Percentiles rank a stretch among this genome's conserved stretches.
Conservation (phyloP, 2,329 filamentous ascomycete species). For the Cladorrhinum sp. region DNA sequence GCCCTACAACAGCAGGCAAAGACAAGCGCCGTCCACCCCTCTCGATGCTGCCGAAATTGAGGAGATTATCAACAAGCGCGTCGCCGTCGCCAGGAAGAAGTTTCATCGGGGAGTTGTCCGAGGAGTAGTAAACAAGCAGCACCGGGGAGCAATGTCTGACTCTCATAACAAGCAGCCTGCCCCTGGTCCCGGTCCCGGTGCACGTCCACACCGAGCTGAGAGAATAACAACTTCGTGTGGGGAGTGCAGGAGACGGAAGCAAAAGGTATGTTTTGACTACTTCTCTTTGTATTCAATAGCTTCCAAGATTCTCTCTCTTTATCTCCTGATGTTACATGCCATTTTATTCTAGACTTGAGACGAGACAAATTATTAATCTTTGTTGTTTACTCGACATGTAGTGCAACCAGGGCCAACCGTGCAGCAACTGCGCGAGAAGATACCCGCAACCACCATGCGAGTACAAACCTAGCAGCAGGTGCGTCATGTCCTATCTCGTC, state of each 20-base stretch:
- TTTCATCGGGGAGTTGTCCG: no score
- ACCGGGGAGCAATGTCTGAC: slow-evolving; percentile 34
- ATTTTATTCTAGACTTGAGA: no score
- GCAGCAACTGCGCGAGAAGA: slow-evolving; percentile 51
- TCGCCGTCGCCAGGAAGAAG: neutral
- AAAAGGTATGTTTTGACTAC: slow-evolving; percentile 40
- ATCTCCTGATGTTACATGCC: neutral
- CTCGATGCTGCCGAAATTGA: slow-evolving; percentile 12
- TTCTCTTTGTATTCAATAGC: neutral
- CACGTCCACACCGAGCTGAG: slow-evolving; percentile 32
- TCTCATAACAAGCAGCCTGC: slow-evolving; percentile 27
- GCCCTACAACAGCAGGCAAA: slow-evolving; percentile 24
- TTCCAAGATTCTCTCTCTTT: neutral
- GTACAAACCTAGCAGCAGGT: slow-evolving; percentile 36
- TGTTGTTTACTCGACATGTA: slow-evolving; percentile 24
- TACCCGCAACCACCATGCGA: slow-evolving; percentile 52
- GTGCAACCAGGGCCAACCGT: slow-evolving; percentile 55
- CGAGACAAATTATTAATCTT: neutral
- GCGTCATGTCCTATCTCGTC: slow-evolving; percentile 2
- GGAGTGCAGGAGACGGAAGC: slow-evolving; percentile 51
- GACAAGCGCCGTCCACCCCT: neutral
- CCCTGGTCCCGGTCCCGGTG: slow-evolving; percentile 12
- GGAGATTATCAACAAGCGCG: neutral
- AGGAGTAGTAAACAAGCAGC: slow-evolving; percentile 1
- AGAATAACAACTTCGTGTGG: slow-evolving; percentile 45